A percentile compares a stretch with the other conserved stretches of the same genome.
Conservation (phyloP, 192 early-diverging fungal genomes). For the Podila verticillata region DNA sequence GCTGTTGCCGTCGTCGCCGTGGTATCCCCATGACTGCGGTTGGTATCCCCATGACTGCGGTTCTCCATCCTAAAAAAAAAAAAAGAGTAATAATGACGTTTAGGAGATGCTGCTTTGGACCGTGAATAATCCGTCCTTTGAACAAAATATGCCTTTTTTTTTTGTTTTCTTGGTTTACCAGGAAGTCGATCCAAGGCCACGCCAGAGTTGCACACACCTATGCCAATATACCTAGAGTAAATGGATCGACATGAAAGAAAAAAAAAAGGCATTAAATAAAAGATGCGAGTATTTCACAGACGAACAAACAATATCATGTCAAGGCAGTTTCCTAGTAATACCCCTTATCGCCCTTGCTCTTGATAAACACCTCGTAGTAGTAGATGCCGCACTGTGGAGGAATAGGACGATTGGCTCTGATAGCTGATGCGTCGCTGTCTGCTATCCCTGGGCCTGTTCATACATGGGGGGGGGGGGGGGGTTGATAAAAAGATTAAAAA, state of each 20-base stretch:
- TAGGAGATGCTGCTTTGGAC: no score
- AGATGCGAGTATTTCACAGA: not conserved
- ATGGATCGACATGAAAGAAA: no score
- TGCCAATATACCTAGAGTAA: constrained; percentile 80
- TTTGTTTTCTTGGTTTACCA: no score
- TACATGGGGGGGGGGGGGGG: no score
- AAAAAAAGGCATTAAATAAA: constrained; percentile 26
- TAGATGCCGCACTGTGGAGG: constrained; percentile 88
- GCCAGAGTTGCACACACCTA: constrained; percentile 78
- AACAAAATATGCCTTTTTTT: no score
- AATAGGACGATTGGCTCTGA: constrained; percentile 84
- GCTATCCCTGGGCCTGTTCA: constrained; percentile 67
- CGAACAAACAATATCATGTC: not conserved
- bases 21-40: constrained; percentile 92
- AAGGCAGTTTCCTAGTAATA: constrained; percentile 28
- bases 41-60: constrained; percentile 85
- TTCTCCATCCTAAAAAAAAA: not conserved
- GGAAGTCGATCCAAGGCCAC: constrained; percentile 77
- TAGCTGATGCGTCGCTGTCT: constrained; percentile 85
- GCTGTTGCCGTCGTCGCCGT: constrained; percentile 93
- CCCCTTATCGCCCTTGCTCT: constrained; percentile 89
- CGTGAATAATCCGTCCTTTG: no score
- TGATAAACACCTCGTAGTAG: constrained; percentile 90
- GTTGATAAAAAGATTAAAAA: not conserved
- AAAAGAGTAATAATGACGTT: not conserved